phyloP scores from a whole-genome alignment of 306 rosid genomes.

The Cucurbita pepo region DNA sequence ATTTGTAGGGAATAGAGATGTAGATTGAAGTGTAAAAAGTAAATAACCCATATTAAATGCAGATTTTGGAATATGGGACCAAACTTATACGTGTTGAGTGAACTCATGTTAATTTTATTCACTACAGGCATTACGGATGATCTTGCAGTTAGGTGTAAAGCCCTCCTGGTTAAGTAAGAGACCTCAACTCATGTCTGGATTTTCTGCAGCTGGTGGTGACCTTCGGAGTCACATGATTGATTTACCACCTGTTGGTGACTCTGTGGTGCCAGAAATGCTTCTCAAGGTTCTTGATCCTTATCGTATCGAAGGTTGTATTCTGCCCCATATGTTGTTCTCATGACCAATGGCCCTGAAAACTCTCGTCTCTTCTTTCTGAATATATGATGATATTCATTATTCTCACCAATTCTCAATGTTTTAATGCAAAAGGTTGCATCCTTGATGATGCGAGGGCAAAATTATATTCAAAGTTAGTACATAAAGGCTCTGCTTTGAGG shows the following conservation, averaged over 20 bases:
- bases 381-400: slow-evolving; percentile 4
- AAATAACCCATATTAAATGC: neutral
- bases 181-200: slow-evolving; percentile 67
- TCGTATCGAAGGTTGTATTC: slow-evolving; percentile 58
- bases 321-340: slow-evolving; percentile 8
- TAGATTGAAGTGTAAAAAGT: neutral
- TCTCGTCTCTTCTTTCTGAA: neutral
- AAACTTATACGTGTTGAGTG: neutral
- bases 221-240: slow-evolving; percentile 73
- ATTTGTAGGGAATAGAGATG: neutral
- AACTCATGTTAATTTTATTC: slow-evolving; percentile 7
- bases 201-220: slow-evolving; percentile 48
- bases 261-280: slow-evolving; percentile 89
- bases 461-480: slow-evolving; percentile 70
- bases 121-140: slow-evolving; percentile 77
- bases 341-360: slow-evolving; percentile 1
- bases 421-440: slow-evolving; percentile 52
- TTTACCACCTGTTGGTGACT: slow-evolving; percentile 64
- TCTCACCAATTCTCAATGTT: slow-evolving; percentile 14
- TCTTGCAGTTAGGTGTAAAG: slow-evolving; percentile 85
- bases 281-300: slow-evolving; percentile 88
- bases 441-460: slow-evolving; percentile 87
- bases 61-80: neutral
- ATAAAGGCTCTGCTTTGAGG: slow-evolving; percentile 64
- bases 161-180: slow-evolving; percentile 86